Percentiles rank a stretch among this genome's conserved stretches.
Evolutionary conservation across 2,329 filamentous ascomycete species (phyloP).

Genomic region (Diaporthe sp.): DNA sequence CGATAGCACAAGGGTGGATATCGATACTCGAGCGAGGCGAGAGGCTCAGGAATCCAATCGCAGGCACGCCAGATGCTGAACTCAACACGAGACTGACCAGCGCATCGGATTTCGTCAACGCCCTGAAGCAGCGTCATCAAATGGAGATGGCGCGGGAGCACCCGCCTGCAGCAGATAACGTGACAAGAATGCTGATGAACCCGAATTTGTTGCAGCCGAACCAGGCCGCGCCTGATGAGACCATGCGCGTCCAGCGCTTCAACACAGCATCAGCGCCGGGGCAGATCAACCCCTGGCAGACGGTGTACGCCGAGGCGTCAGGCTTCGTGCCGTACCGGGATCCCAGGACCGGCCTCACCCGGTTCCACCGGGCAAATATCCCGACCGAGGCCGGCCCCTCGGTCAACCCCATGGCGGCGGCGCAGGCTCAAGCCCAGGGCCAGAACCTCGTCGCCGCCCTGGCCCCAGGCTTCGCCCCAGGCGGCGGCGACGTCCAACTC

Average conservation of each 20-base stretch:
- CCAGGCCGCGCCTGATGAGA: slow-evolving; percentile 2
- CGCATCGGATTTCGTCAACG: background rate
- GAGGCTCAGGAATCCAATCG: background rate
- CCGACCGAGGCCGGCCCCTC: slow-evolving; percentile 14
- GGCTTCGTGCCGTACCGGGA: slow-evolving; percentile 29
- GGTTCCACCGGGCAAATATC: slow-evolving; percentile 16
- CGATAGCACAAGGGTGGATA: slow-evolving; percentile 25
- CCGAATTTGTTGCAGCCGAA: background rate
- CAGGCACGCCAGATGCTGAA: background rate
- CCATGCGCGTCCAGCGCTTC: slow-evolving; percentile 2
- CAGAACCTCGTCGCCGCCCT: slow-evolving; percentile 6
- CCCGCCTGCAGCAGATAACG: background rate
- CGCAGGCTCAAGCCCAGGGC: slow-evolving; percentile 11
- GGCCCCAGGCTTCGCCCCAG: background rate
- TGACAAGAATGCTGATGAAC: background rate
- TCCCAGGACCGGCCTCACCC: slow-evolving; percentile 26
- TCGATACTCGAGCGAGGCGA: slow-evolving; percentile 11
- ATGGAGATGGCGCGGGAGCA: background rate
- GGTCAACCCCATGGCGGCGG: slow-evolving; percentile 1
- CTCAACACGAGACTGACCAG: background rate
- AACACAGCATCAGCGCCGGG: background rate
- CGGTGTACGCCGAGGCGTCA: slow-evolving; percentile 14
- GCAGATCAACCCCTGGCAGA: slow-evolving; percentile 19
- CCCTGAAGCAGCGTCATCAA: background rate
- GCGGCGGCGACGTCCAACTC: background rate